Base-by-base conservation (phyloP, 768 basidiomycete genomes). In the Tubosaeta brunneosetosa region DNA sequence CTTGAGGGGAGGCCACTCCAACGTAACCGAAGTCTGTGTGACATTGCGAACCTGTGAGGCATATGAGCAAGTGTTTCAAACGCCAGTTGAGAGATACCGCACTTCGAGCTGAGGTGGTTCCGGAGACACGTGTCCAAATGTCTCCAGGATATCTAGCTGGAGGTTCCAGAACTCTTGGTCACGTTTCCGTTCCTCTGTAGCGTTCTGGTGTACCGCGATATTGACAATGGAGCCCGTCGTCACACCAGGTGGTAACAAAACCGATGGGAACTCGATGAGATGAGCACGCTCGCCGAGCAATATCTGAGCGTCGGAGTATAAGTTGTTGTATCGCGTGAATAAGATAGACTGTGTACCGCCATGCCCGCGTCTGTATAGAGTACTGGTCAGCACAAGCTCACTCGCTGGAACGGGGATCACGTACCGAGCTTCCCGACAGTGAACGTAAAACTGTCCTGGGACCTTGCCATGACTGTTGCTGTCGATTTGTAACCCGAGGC, bases 241-340 rank as follows among this genome's bases (percentile, higher is more conserved):
- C 1, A 92, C 86, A 13, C 94, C 94, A 0, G 94, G 90, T 1
- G 97, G 97, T 7, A 98, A 76, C 1, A 98, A 81, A 36, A 99
- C 78, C 0, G 97, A 98, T 1, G 97, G 97, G 69, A 98, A 99
- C 71, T 99, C 95, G 61, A 99, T 95, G 33, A 98, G 79, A 65
- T 98, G 95, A 16, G 94, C 94, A 40, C 92, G 82, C 68, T 91
- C 92, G 14, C 95, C 94, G 13, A 97, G 79, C 2, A 95, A 80
- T 58, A 97, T 94, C 92, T 93, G 19, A 40, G 11, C 16, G 40
- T 25, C 14, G 17, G 40, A 36, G 41, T 5, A 32, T 56, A 37
- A 57, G 46, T 27, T 19, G 51, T 51, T 49, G 14, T 16, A 38
- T 32, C 40, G 31, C 26, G 27, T 50, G 26, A 44, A 46, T 52